Conservation (phyloP, 1,284 basidiomycete species). For the Cryptococcus sp. region DNA sequence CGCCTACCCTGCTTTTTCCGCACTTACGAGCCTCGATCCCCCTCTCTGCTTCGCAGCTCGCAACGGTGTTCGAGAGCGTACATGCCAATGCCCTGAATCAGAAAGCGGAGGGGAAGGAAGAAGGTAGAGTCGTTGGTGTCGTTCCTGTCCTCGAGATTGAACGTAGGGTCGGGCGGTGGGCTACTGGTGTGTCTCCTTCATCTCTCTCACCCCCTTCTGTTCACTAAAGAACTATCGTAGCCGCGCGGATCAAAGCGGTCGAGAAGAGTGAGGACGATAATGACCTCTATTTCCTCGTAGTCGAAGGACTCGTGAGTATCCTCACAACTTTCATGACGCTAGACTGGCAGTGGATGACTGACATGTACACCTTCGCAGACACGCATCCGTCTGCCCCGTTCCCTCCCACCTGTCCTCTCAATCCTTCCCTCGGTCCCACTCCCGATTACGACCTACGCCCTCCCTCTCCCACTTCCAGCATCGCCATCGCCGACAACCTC, state of each 20-base stretch:
- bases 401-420: slow-evolving; percentile 44
- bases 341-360: neutral
- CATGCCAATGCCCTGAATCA: slow-evolving; percentile 28
- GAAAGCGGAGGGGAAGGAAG: slow-evolving; percentile 15
- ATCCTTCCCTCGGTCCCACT: slow-evolving; percentile 43
- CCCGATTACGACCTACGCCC: slow-evolving; percentile 34
- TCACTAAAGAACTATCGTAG: slow-evolving; percentile 10
- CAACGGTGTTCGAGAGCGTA: slow-evolving; percentile 36
- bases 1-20: slow-evolving; percentile 45
- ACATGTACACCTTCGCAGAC: slow-evolving; percentile 16
- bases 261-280: slow-evolving; percentile 28
- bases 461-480: slow-evolving; percentile 24
- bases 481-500: slow-evolving; percentile 14
- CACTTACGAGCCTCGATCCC: slow-evolving; percentile 33
- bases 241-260: slow-evolving; percentile 42
- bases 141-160: slow-evolving; percentile 47
- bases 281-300: slow-evolving; percentile 22
- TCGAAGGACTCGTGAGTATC: slow-evolving; percentile 42
- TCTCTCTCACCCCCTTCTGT: neutral
- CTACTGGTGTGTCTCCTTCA: slow-evolving; percentile 41
- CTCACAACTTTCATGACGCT: neutral
- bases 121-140: slow-evolving; percentile 31
- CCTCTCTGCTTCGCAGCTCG: slow-evolving; percentile 32
- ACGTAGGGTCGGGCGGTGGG: slow-evolving; percentile 46
- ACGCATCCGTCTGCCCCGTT: slow-evolving; percentile 42